Conservation (phyloP, 2,329 filamentous ascomycete species). For the Gnomoniopsis sp. region DNA sequence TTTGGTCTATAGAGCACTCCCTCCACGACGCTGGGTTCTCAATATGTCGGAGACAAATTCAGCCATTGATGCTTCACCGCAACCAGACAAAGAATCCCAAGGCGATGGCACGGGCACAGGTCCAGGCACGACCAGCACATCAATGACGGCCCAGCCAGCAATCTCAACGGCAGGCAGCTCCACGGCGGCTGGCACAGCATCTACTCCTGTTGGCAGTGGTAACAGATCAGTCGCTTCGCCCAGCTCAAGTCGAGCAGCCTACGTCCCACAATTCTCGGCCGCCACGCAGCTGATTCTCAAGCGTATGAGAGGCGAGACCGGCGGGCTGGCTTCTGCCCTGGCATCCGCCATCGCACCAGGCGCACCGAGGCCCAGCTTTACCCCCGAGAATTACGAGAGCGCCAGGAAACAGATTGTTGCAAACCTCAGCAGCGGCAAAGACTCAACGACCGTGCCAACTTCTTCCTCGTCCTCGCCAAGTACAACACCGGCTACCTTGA, state of each 20-base stretch:
- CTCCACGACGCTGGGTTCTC: too few relatives aligned
- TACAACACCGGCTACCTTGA: conserved; percentile 3
- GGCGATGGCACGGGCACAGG: too few relatives aligned
- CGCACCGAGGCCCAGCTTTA: conserved; percentile 22
- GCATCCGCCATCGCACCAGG: conserved; percentile 22
- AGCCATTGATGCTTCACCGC: background rate
- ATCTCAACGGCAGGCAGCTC: background rate
- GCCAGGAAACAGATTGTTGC: conserved; percentile 36
- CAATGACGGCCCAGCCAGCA: background rate
- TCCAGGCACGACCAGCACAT: too few relatives aligned
- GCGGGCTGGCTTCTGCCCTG: conserved; percentile 23
- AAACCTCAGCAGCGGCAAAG: conserved; percentile 32
- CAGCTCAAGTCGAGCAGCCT: conserved; percentile 59
- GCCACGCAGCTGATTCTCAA: conserved; percentile 21
- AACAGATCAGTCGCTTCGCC: conserved; percentile 60
- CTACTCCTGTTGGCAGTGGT: background rate
- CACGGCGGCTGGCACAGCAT: background rate
- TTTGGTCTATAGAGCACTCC: too few relatives aligned
- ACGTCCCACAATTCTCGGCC: conserved; percentile 16
- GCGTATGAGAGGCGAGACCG: conserved; percentile 24
- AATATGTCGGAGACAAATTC: background rate
- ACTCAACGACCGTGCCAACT: conserved; percentile 33
- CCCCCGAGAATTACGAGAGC: conserved; percentile 34
- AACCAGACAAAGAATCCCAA: background rate
- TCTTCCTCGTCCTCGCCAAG: conserved; percentile 5